These are phyloP conservation scores for Leptographium flavum DNA, from an alignment of 2,329 filamentous ascomycete species.

Conservation along the genomic window DNA sequence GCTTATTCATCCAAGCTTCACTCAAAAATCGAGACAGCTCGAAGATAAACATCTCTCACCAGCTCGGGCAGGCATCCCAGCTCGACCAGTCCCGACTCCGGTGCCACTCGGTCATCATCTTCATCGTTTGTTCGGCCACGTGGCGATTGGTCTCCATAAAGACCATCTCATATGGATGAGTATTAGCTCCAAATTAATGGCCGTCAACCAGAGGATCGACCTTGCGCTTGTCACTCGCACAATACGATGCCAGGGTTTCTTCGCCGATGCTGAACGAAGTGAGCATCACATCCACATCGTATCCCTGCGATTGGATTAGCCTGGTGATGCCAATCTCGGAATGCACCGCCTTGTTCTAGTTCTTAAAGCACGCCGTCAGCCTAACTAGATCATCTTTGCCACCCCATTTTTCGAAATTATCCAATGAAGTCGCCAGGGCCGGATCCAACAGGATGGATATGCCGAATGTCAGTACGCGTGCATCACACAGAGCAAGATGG, in stretches of 20 bases:
- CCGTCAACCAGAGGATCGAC: conserved; percentile 11
- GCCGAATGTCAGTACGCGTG: conserved; percentile 19
- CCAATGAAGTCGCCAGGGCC: conserved; percentile 9
- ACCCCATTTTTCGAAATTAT: conserved; percentile 14
- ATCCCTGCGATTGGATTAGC: conserved; percentile 16
- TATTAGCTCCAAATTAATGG: conserved; percentile 19
- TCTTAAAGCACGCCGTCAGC: conserved; percentile 17
- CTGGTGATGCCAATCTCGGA: conserved; percentile 19
- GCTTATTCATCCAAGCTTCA: too few relatives aligned
- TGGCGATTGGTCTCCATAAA: conserved; percentile 21
- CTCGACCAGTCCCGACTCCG: conserved; percentile 12
- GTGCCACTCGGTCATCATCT: conserved; percentile 18
- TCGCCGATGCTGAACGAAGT: conserved; percentile 14
- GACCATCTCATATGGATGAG: conserved; percentile 24
- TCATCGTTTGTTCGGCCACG: conserved; percentile 16
- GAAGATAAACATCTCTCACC: not conserved
- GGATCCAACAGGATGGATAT: conserved; percentile 21
- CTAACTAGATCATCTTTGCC: conserved; percentile 14
- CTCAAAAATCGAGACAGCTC: not conserved
- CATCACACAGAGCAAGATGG: not conserved
- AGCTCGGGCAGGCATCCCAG: conserved; percentile 13
- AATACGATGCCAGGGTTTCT: conserved; percentile 5
- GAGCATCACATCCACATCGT: conserved; percentile 21
- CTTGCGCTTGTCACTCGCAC: conserved; percentile 13
- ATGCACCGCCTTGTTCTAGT: conserved; percentile 15